Percentiles rank a stretch among this genome's conserved stretches.
Evolutionary conservation across 2,329 filamentous ascomycete genomes (phyloP).

Genomic region (Arthroderma sp.): DNA sequence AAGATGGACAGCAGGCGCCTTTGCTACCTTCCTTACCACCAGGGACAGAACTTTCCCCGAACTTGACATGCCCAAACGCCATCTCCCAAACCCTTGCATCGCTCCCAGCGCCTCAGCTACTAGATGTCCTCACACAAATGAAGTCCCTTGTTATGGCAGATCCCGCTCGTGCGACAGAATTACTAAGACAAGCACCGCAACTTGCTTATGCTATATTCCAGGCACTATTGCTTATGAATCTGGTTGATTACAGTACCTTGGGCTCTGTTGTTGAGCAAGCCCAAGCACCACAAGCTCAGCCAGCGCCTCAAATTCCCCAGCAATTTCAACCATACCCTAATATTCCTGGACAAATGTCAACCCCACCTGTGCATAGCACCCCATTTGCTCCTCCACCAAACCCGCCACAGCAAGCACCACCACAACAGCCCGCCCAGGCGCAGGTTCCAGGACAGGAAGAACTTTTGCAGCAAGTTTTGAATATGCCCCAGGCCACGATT

Average conservation of each 20-base stretch:
- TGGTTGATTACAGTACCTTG: constrained; percentile 75
- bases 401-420: constrained; percentile 30
- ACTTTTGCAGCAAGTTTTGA: constrained; percentile 68
- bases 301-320: constrained; percentile 25
- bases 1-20: constrained; percentile 32
- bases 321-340: constrained; percentile 25
- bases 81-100: constrained; percentile 85
- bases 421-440: constrained; percentile 21
- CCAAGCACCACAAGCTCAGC: constrained; percentile 28
- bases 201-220: constrained; percentile 93
- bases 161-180: constrained; percentile 68
- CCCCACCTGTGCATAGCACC: constrained; percentile 36
- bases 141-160: constrained; percentile 75
- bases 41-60: constrained; percentile 70
- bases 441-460: constrained; percentile 50
- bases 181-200: constrained; percentile 80
- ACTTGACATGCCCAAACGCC: constrained; percentile 72
- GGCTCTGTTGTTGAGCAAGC: constrained; percentile 62
- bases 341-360: constrained; percentile 35
- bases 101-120: constrained; percentile 72
- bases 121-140: constrained; percentile 90
- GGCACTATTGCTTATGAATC: constrained; percentile 77
- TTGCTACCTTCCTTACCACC: constrained; percentile 67
- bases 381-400: constrained; percentile 29
- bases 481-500: constrained; percentile 66